Percentiles rank a stretch among this genome's conserved stretches.
Evolutionary conservation across 2,329 filamentous ascomycete genomes (phyloP).

Genomic region (Aspergillus jensenii): DNA sequence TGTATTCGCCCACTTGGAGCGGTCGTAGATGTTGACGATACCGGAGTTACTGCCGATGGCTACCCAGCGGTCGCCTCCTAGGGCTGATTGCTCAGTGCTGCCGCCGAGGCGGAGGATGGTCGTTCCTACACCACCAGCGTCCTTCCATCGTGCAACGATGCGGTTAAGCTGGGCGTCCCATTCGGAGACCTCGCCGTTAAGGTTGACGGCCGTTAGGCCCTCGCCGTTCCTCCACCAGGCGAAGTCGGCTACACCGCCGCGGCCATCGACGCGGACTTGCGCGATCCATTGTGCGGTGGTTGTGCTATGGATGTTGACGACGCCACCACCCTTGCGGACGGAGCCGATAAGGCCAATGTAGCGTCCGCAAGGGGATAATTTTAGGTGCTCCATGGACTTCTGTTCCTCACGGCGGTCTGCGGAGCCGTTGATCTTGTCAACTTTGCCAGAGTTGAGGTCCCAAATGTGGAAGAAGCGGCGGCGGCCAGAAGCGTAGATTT

Average conservation of each 20-base stretch:
- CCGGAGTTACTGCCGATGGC: constrained; percentile 83
- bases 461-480: constrained; percentile 92
- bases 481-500: constrained; percentile 84
- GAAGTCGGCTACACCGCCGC: constrained; percentile 84
- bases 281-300: constrained; percentile 83
- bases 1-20: constrained; percentile 59
- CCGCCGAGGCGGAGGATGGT: constrained; percentile 77
- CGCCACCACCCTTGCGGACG: constrained; percentile 79
- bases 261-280: constrained; percentile 76
- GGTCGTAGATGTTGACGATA: constrained; percentile 92
- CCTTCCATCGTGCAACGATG: constrained; percentile 80
- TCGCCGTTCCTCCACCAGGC: constrained; percentile 86
- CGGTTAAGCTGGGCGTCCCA: constrained; percentile 70
- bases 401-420: constrained; percentile 74
- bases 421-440: constrained; percentile 78
- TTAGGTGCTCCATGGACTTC: constrained; percentile 87
- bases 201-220: constrained; percentile 78
- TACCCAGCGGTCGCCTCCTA: constrained; percentile 83
- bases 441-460: constrained; percentile 77
- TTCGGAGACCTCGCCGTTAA: constrained; percentile 86
- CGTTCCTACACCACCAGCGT: constrained; percentile 84
- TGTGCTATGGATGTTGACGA: constrained; percentile 81
- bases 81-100: constrained; percentile 33
- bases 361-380: constrained; percentile 78
- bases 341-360: constrained; percentile 83